Base-by-base conservation (phyloP, 2,329 filamentous ascomycete species). In the Cephalotrichum gorgonifer region DNA sequence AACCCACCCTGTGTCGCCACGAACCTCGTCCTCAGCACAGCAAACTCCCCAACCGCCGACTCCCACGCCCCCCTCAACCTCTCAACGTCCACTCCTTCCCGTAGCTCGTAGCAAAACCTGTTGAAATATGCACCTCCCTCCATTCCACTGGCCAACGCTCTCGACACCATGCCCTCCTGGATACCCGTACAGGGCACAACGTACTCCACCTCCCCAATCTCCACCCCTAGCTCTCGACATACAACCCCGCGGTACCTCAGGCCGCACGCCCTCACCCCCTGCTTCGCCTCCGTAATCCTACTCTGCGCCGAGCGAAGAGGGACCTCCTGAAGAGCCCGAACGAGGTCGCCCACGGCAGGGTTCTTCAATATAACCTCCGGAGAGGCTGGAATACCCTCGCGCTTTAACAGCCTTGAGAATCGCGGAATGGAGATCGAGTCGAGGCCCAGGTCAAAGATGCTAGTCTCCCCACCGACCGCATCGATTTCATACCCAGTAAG, bases 381-480 rank as follows among this genome's bases (percentile, higher is more conserved):
- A 7, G 77, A 80, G 0, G 79, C 81, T 14, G 72, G 67, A 47
- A 89, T 77, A 0, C 87, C 86, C 2, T 68, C 68, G 3, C 74
- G 69, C 55, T 80, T 86, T 14, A 96, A 68, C 12, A 73, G 63
- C 5, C 75, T 72, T 1, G 85, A 75, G 27, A 96, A 74, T 7
- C 80, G 75, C 43, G 94, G 81, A 0, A 84, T 86, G 0, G 87
- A 88, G 15, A 96, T 88, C 0, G 90, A 96, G 58, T 95, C 91
- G 23, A 96, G 73, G 0, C 90, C 91, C 1, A 95, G 70, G 54
- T 95, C 88, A 56, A 93, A 95, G 17, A 95, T 78, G 52, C 81
- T 95, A 0, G 81, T 80, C 1, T 67, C 69, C 2, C 74, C 66
- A 1, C 63, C 66, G 2, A 87, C 67, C 0, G 68, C 64, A 0